A percentile compares a stretch with the other conserved stretches of the same genome.
Evolutionary conservation across 768 basidiomycete genomes (phyloP).

Genomic region (Flagelloscypha sp.): DNA sequence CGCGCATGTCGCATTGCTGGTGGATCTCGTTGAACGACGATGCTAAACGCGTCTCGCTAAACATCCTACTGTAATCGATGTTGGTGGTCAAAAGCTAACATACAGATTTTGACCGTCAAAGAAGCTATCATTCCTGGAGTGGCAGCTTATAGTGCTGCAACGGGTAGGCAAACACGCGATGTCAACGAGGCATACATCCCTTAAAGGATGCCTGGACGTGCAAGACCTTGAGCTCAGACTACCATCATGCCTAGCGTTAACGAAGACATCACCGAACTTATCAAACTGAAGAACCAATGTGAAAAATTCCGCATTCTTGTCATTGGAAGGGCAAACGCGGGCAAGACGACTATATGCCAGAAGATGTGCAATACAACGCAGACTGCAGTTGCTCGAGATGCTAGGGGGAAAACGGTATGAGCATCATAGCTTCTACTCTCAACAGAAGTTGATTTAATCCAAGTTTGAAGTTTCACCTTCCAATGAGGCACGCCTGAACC

Average conservation of each 20-base stretch:
- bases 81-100: no score
- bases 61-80: no score
- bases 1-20: not conserved
- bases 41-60: no score
- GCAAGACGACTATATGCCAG: constrained; percentile 33
- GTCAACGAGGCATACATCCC: no score
- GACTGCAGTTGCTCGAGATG: constrained; percentile 20
- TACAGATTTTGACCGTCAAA: no score
- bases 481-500: not conserved
- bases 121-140: no score
- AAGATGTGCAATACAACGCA: constrained; percentile 27
- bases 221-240: no score
- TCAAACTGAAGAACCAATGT: constrained; percentile 15
- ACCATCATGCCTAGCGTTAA: no score
- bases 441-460: constrained; percentile 2
- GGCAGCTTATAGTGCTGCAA: no score
- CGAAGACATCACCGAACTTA: constrained; percentile 1
- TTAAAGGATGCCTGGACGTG: no score
- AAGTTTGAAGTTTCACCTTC: not conserved
- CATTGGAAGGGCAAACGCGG: constrained; percentile 32
- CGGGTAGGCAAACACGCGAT: no score
- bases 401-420: constrained; percentile 14
- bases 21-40: constrained; percentile 2
- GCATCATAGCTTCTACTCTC: no score
- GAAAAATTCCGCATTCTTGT: constrained; percentile 29